Conservation (phyloP, 225 moss, liverwort and hornwort species). For the Asterella californica region DNA sequence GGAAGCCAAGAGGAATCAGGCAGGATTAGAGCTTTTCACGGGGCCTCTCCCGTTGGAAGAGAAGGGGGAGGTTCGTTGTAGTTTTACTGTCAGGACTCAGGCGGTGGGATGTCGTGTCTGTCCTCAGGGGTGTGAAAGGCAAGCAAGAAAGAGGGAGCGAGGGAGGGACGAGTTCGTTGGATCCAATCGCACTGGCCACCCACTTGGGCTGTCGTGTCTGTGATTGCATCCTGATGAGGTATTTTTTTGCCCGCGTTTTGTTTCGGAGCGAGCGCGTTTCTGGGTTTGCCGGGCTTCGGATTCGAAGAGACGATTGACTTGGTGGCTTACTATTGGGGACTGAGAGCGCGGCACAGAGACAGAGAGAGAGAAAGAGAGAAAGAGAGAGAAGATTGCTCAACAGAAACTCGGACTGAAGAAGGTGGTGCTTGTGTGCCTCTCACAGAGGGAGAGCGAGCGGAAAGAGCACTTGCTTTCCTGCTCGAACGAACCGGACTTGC, state of each 20-base stretch:
- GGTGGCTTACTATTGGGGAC: too few species aligned
- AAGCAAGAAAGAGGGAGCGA: too few species aligned
- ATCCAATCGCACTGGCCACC: too few species aligned
- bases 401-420: not conserved
- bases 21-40: not conserved
- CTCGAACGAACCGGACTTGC: too few species aligned
- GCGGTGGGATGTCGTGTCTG: not conserved
- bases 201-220: not conserved
- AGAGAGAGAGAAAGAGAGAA: too few species aligned
- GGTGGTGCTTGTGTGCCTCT: not conserved
- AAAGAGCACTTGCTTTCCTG: not conserved
- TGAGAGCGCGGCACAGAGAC: too few species aligned
- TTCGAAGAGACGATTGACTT: not conserved
- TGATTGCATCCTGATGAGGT: not conserved
- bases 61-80: not conserved
- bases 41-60: not conserved
- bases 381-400: not conserved
- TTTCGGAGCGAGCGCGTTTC: too few species aligned
- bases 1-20: not conserved
- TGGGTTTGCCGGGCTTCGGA: not conserved
- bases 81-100: not conserved
- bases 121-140: not conserved
- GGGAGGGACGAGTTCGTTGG: too few species aligned
- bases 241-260: not conserved
- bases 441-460: too few species aligned